phyloP scores from a whole-genome alignment of 768 basidiomycete species.

The Cystofilobasidium macerans region DNA sequence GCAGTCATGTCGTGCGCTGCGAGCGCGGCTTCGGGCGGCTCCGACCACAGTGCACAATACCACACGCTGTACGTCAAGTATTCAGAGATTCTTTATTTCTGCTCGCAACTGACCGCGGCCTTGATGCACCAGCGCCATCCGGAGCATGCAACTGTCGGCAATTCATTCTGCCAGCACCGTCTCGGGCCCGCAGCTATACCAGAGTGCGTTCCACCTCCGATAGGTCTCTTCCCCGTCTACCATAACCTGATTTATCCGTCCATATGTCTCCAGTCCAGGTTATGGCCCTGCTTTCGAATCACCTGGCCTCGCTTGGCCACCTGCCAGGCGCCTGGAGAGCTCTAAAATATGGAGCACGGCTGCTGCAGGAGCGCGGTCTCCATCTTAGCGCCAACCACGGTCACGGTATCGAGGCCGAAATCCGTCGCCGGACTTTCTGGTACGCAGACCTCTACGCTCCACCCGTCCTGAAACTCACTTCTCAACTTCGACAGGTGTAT shows the following conservation, averaged over 20 bases:
- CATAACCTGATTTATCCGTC: too few relatives aligned
- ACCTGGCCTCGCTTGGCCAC: conserved; percentile 8
- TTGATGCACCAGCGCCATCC: conserved; percentile 6
- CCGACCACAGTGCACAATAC: neutral
- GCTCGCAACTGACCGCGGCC: too few relatives aligned
- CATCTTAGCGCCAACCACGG: conserved; percentile 3
- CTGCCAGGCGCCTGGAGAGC: conserved; percentile 3
- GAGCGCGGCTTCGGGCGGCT: neutral
- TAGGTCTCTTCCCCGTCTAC: neutral
- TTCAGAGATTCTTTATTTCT: neutral
- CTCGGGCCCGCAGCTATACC: neutral
- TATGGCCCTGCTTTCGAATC: conserved; percentile 8
- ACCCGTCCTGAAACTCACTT: neutral
- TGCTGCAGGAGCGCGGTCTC: conserved; percentile 2
- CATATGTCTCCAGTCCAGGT: conserved; percentile 18
- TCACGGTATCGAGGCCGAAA: conserved; percentile 1
- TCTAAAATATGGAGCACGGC: neutral
- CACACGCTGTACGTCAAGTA: neutral
- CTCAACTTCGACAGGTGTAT: neutral
- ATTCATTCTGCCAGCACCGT: neutral
- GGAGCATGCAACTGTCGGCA: conserved; percentile 10
- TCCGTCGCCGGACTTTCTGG: conserved; percentile 10
- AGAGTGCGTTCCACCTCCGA: neutral
- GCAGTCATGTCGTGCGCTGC: conserved; percentile 10
- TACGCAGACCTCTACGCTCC: neutral